A percentile compares a stretch with the other conserved stretches of the same genome.
phyloP scores from a whole-genome alignment of 2,329 filamentous ascomycete species.

The Penicillium polonicum region DNA sequence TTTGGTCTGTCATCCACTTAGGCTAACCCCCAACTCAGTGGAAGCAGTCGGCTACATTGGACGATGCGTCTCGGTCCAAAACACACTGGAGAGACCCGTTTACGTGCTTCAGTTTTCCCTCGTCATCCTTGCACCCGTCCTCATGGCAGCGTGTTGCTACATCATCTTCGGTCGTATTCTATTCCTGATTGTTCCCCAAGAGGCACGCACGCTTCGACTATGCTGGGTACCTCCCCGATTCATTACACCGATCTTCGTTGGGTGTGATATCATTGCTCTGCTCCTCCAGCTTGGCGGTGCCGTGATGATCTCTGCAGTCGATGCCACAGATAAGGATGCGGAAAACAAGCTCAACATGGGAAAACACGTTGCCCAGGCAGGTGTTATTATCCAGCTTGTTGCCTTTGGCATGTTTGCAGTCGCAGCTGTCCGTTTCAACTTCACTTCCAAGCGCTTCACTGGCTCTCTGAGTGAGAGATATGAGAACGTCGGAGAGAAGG shows the following conservation, averaged over 20 bases:
- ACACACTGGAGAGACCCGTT: constrained; percentile 23
- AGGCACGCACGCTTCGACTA: constrained; percentile 33
- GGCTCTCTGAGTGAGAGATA: constrained; percentile 30
- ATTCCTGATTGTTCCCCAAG: constrained; percentile 39
- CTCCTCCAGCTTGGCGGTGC: constrained; percentile 41
- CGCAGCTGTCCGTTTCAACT: constrained; percentile 49
- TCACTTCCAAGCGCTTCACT: constrained; percentile 43
- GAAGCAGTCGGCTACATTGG: constrained; percentile 40
- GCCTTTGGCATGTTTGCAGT: constrained; percentile 49
- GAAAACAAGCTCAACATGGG: constrained; percentile 34
- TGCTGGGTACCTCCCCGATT: constrained; percentile 40
- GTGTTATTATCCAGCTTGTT: constrained; percentile 46
- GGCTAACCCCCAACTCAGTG: constrained; percentile 27
- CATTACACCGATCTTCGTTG: constrained; percentile 45
- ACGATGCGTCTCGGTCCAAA: constrained; percentile 31
- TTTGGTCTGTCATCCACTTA: not conserved
- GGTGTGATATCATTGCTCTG: constrained; percentile 42
- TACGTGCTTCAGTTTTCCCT: constrained; percentile 42
- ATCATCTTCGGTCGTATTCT: constrained; percentile 43
- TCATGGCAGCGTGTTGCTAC: constrained; percentile 45
- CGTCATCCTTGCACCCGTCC: constrained; percentile 40
- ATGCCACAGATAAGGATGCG: constrained; percentile 20
- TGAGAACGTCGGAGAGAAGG: constrained; percentile 14
- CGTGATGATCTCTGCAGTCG: constrained; percentile 42
- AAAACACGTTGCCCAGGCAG: constrained; percentile 41